phyloP scores from a whole-genome alignment of 2,329 filamentous ascomycete species.

The Nemania sp. region DNA sequence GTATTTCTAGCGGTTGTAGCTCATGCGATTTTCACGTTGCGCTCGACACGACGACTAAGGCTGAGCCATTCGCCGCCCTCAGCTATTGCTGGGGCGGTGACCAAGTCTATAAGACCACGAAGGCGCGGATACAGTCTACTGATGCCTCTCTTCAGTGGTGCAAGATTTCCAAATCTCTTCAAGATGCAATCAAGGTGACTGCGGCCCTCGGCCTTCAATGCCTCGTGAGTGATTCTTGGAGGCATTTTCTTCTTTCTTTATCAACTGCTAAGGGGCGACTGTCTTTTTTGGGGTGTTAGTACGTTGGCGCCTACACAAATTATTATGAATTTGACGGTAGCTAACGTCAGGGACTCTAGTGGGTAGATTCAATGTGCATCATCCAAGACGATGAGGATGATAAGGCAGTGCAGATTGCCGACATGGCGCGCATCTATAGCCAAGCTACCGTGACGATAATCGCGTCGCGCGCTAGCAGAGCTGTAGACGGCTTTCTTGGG shows the following conservation, averaged over 20 bases:
- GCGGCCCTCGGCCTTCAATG: slow-evolving; percentile 17
- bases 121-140: slow-evolving; percentile 15
- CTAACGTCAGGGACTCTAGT: slow-evolving; percentile 7
- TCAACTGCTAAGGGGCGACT: not conserved
- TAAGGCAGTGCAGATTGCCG: slow-evolving; percentile 21
- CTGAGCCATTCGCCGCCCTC: slow-evolving; percentile 22
- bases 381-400: slow-evolving; percentile 28
- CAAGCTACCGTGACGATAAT: slow-evolving; percentile 16
- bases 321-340: not conserved
- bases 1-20: slow-evolving; percentile 10
- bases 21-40: slow-evolving; percentile 14
- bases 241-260: slow-evolving; percentile 40
- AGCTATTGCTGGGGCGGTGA: slow-evolving; percentile 33
- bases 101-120: slow-evolving; percentile 29
- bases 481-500: slow-evolving; percentile 15
- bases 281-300: not conserved
- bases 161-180: slow-evolving; percentile 23
- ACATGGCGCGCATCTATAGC: slow-evolving; percentile 24
- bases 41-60: slow-evolving; percentile 6
- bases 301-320: slow-evolving; percentile 21
- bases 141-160: slow-evolving; percentile 8
- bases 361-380: slow-evolving; percentile 27
- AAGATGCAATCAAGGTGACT: slow-evolving; percentile 23
- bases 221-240: slow-evolving; percentile 10
- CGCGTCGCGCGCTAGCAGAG: slow-evolving; percentile 19